Base-by-base conservation (phyloP, 257 asterid species). In the Solanum megistacrolobum region DNA sequence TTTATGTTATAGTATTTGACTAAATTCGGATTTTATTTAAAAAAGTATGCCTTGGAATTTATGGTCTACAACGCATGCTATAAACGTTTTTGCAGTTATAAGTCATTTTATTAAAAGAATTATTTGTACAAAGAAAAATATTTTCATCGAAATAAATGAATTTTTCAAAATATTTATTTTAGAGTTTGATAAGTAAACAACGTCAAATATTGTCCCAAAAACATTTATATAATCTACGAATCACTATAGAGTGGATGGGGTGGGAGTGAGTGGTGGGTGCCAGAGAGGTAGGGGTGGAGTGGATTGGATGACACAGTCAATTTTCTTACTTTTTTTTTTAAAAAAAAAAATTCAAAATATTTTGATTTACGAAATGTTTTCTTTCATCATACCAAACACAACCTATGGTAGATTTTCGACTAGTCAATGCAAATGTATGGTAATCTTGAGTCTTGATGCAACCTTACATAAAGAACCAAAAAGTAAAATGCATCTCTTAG, bases 11-110 rank as follows among this genome's bases (percentile, higher is more conserved):
- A 0, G 5, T 27, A 0, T 27, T 68, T 68, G 23, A 29, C 3
- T 68, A 0, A 68, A 68, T 68, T 3, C 0, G 5, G 0, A 27
- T 27, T 27, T 68, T 27, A 0, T 29, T 29, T 6, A 0, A 6
- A 25, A 25, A 13, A 52, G 9, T 5, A 16, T 2, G 60, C 1
- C 23, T 52, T 52, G 9, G 9, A 16, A 52, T 69, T 69, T 29
- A 69, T 31, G 23, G 3, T 31, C 11, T 31, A 31, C 9, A 31
- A 29, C 1, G 43, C 46, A 69, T 69, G 12, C 0, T 13, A 29
- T 13, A 29, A 29, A 29, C 4, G 0, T 7, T 68, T 25, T 69
- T 69, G 21, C 7, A 0, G 38, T 1, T 31, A 29, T 0, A 52
- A 16, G 2, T 52, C 60, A 52, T 66, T 29, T 69, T 0, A 69